Percentiles rank a stretch among this genome's conserved stretches.
Conservation (phyloP, 2,329 filamentous ascomycete species). For the Nemania bipapillata region DNA sequence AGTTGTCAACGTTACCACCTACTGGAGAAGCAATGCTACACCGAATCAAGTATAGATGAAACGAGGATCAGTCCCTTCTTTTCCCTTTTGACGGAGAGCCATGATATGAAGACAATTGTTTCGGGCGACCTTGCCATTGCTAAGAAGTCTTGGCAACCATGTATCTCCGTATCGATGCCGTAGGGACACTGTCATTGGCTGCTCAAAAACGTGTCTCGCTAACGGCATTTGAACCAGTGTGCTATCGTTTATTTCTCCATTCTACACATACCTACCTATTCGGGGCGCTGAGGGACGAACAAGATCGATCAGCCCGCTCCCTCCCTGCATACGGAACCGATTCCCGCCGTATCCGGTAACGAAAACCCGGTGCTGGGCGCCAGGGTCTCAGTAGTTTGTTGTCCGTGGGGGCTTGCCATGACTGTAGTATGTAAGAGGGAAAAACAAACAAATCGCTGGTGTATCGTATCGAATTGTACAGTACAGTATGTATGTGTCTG, state of each 20-base stretch:
- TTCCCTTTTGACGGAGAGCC: neutral
- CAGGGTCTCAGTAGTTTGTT: conserved; percentile 25
- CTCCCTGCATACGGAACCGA: conserved; percentile 37
- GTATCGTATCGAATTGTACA: neutral
- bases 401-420: conserved; percentile 1
- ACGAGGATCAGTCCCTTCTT: neutral
- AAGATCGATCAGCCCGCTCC: conserved; percentile 37
- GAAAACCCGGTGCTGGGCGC: conserved; percentile 33
- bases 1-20: neutral
- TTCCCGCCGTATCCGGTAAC: conserved; percentile 32
- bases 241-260: conserved; percentile 22
- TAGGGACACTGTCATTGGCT: conserved; percentile 8
- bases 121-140: neutral
- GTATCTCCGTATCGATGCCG: neutral
- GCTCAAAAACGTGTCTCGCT: neutral
- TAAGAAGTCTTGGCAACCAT: neutral
- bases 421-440: neutral
- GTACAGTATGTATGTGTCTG: neutral
- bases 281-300: conserved; percentile 25
- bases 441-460: neutral
- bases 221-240: conserved; percentile 18
- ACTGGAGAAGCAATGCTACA: conserved; percentile 1
- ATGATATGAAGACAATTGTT: neutral
- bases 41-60: neutral
- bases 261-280: conserved; percentile 29